phyloP scores from a whole-genome alignment of 1,139 yeast species.

The Yamadazyma sp. region DNA sequence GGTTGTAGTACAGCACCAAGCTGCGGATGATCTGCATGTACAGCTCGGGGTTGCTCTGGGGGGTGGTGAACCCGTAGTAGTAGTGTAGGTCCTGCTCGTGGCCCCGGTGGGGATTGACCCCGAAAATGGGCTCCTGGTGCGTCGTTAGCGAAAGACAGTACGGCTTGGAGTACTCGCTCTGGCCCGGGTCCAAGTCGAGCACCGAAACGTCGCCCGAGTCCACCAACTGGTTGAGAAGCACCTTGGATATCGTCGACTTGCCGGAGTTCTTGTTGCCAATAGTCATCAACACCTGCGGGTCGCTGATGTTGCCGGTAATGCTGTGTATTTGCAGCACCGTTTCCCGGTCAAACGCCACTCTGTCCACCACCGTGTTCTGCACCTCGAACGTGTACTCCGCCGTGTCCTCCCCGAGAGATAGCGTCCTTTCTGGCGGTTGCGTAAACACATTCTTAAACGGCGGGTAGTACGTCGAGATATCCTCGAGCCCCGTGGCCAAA shows the following conservation, averaged over 20 bases:
- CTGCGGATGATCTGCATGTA: slow-evolving; percentile 50
- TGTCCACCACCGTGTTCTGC: slow-evolving; percentile 23
- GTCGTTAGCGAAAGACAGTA: slow-evolving; percentile 59
- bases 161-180: slow-evolving; percentile 76
- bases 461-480: slow-evolving; percentile 48
- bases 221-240: slow-evolving; percentile 47
- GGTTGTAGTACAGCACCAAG: slow-evolving; percentile 37
- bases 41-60: slow-evolving; percentile 64
- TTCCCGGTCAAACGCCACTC: slow-evolving; percentile 15
- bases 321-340: slow-evolving; percentile 5
- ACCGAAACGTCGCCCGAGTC: slow-evolving; percentile 34
- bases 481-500: slow-evolving; percentile 44
- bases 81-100: slow-evolving; percentile 29
- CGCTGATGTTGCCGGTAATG: slow-evolving; percentile 5
- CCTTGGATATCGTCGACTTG: slow-evolving; percentile 69
- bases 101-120: slow-evolving; percentile 17
- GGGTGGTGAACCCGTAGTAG: slow-evolving; percentile 71
- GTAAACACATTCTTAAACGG: slow-evolving; percentile 46
- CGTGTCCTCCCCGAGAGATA: slow-evolving; percentile 10
- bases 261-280: slow-evolving; percentile 72
- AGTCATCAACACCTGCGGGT: slow-evolving; percentile 27
- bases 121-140: slow-evolving; percentile 24
- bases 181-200: slow-evolving; percentile 90
- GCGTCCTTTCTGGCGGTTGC: slow-evolving; percentile 16
- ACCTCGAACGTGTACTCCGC: slow-evolving; percentile 37